Conservation (phyloP, 352 stramenopile species). For the Phytophthora hibernalis region DNA sequence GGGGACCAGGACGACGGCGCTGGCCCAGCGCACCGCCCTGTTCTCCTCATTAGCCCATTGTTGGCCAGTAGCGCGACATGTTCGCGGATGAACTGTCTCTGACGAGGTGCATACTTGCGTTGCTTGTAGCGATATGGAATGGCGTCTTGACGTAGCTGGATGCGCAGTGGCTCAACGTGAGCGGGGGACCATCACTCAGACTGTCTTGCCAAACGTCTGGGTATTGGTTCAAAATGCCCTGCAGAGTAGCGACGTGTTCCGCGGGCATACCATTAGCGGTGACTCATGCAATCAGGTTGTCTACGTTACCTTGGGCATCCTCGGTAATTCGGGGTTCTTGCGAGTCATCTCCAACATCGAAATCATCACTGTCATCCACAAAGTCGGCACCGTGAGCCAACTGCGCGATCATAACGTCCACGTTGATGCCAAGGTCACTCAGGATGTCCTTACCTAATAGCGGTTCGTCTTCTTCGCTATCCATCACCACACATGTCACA, state of each 20-base stretch:
- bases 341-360: background rate
- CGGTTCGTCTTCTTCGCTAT: background rate
- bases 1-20: background rate
- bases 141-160: background rate
- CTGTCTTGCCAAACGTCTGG: constrained; percentile 1
- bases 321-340: background rate
- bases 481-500: constrained; percentile 6
- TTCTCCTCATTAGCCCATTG: constrained; percentile 3
- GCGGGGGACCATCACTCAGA: background rate
- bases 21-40: background rate
- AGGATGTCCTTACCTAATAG: constrained; percentile 4
- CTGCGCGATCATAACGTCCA: constrained; percentile 14
- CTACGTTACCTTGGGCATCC: background rate
- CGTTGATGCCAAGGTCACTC: constrained; percentile 6
- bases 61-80: background rate
- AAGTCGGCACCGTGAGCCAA: constrained; percentile 7
- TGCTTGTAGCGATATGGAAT: background rate
- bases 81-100: constrained; percentile 8
- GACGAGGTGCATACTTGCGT: constrained; percentile 5
- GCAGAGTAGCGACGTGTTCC: background rate
- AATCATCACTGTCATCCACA: constrained; percentile 1
- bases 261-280: background rate
- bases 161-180: background rate
- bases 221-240: background rate
- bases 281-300: background rate